phyloP scores from a whole-genome alignment of 164 flowering plant species.

The Annona squamosa region DNA sequence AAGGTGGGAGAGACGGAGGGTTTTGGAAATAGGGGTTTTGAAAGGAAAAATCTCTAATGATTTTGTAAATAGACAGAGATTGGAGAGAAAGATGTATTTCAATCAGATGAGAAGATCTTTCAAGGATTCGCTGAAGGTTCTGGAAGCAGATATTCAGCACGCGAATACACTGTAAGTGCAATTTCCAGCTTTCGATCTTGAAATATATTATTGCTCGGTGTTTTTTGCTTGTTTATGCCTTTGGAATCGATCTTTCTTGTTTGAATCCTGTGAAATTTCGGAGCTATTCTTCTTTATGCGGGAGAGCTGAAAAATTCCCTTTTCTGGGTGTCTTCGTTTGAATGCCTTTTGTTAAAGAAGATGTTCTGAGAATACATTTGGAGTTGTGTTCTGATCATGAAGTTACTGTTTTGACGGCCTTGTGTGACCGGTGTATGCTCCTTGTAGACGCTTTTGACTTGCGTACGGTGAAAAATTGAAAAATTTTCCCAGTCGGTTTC shows the following conservation, averaged over 20 bases:
- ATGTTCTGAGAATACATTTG: too few species aligned
- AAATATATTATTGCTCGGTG: neutral
- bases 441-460: too few species aligned
- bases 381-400: too few species aligned
- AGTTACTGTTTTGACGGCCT: too few species aligned
- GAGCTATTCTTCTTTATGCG: neutral
- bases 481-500: too few species aligned
- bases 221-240: neutral
- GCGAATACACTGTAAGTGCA: slow-evolving; percentile 69
- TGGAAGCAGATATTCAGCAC: slow-evolving; percentile 82
- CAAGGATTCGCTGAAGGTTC: slow-evolving; percentile 72
- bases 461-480: too few species aligned
- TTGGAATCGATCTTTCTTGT: neutral
- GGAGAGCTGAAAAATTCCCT: neutral
- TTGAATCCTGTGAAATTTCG: neutral
- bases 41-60: neutral
- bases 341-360: too few species aligned
- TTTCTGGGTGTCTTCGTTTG: neutral
- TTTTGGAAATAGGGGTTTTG: neutral
- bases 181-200: neutral
- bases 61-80: neutral
- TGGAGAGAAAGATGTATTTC: slow-evolving; percentile 29
- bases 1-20: neutral
- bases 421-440: too few species aligned
- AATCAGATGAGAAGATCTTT: slow-evolving; percentile 61